Percentiles rank a stretch among this genome's conserved stretches.
phyloP scores from a whole-genome alignment of 176 grass and related monocot species.

The Olyra latifolia region DNA sequence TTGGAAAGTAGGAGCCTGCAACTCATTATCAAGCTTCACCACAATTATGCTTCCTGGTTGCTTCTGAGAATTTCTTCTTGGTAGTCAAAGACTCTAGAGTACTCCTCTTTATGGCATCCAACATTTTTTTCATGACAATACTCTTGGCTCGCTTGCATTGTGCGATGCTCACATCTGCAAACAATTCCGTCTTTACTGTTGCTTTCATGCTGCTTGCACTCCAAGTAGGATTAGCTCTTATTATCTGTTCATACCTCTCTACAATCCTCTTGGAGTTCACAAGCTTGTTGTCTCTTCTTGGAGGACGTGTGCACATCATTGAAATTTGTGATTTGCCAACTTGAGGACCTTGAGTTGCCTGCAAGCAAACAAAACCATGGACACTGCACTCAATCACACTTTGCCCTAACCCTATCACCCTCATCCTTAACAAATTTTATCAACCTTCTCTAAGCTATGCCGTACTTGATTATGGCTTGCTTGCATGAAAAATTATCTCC shows the following conservation, averaged over 20 bases:
- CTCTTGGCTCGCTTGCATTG: background rate
- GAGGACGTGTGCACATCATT: background rate
- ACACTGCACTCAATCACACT: background rate
- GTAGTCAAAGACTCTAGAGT: background rate
- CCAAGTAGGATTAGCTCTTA: too few species aligned
- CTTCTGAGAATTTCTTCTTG: background rate
- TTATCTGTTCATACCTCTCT: too few species aligned
- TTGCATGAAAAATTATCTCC: too few species aligned
- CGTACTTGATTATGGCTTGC: background rate
- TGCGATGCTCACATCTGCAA: background rate
- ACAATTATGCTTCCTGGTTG: background rate
- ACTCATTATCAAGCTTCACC: background rate
- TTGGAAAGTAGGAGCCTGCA: background rate
- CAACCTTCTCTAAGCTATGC: background rate
- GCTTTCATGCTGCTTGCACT: too few species aligned
- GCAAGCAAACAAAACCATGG: background rate
- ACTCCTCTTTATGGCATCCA: background rate
- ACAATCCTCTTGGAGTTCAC: too few species aligned
- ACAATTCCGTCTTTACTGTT: background rate
- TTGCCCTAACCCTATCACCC: background rate
- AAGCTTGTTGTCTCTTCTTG: too few species aligned
- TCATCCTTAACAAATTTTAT: background rate
- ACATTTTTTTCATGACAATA: background rate
- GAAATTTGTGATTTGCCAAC: background rate
- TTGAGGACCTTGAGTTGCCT: background rate